Evolutionary conservation across 805 yeast genomes (phyloP).

Genomic region (Ogataea parapolymorpha): DNA sequence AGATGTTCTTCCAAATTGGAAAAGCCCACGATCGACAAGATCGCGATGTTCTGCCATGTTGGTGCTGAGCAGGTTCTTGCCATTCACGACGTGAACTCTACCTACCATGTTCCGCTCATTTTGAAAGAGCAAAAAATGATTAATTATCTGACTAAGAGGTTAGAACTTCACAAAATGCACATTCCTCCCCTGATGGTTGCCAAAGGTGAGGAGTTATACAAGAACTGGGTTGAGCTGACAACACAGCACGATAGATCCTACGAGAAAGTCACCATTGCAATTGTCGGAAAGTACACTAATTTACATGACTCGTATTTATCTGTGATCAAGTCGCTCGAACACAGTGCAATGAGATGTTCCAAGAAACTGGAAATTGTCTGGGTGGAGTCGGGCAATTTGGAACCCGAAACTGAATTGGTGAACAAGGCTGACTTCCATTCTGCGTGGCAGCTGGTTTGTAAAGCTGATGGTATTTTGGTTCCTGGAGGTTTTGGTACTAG

Average conservation of each 20-base stretch:
- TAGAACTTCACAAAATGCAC: conserved; percentile 50
- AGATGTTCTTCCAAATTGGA: conserved; percentile 87
- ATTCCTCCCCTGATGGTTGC: conserved; percentile 48
- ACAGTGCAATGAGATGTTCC: conserved; percentile 85
- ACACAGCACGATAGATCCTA: conserved; percentile 74
- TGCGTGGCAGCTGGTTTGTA: conserved; percentile 92
- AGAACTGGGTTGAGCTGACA: conserved; percentile 79
- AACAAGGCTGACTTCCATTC: conserved; percentile 81
- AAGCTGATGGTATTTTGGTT: conserved; percentile 93
- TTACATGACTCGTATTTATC: conserved; percentile 93
- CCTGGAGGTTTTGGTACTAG: conserved; percentile 98
- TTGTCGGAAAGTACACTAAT: conserved; percentile 96
- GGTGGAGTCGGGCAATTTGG: conserved; percentile 94
- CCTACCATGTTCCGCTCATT: conserved; percentile 94
- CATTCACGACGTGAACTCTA: conserved; percentile 93
- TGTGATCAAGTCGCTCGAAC: conserved; percentile 93
- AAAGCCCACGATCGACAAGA: conserved; percentile 83
- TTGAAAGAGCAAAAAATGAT: conserved; percentile 84
- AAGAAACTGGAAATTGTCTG: conserved; percentile 85
- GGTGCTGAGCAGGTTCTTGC: conserved; percentile 98
- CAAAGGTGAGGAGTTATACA: conserved; percentile 68
- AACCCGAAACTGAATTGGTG: conserved; percentile 58
- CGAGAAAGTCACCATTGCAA: conserved; percentile 88
- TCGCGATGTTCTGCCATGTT: conserved; percentile 98
- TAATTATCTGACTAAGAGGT: conserved; percentile 65